Evolutionary conservation across 2,329 filamentous ascomycete genomes (phyloP).

Genomic region (Sclerotinia nivalis): DNA sequence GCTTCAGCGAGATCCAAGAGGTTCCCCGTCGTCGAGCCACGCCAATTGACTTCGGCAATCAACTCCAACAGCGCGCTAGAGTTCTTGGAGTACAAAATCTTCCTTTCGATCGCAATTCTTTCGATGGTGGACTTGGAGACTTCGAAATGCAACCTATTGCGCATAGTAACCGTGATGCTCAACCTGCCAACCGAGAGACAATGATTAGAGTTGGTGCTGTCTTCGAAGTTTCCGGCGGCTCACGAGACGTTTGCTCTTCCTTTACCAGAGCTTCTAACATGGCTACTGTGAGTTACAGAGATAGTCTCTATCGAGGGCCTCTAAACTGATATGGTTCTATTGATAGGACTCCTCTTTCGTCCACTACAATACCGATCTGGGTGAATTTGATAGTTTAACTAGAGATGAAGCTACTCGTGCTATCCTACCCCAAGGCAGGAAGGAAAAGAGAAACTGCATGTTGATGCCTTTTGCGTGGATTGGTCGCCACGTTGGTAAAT

Average conservation of each 20-base stretch:
- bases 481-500: not conserved
- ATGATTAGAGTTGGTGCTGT: slow-evolving; percentile 11
- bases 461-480: not conserved
- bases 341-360: not conserved
- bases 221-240: not conserved
- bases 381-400: not conserved
- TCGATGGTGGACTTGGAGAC: not conserved
- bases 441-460: not conserved
- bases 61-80: not conserved
- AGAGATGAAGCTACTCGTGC: not conserved
- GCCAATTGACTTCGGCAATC: not conserved
- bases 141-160: not conserved
- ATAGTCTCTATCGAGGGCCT: not conserved
- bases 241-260: not conserved
- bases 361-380: not conserved
- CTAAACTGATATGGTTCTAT: not conserved
- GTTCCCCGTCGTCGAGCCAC: not conserved
- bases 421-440: too few relatives aligned
- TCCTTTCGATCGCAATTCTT: not conserved
- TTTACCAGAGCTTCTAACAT: slow-evolving; percentile 7
- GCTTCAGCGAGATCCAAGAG: not conserved
- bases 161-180: not conserved
- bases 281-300: not conserved
- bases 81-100: not conserved
- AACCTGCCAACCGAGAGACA: not conserved